Conservation (phyloP, 768 basidiomycete genomes). For the Pulveroboletus sp. region DNA sequence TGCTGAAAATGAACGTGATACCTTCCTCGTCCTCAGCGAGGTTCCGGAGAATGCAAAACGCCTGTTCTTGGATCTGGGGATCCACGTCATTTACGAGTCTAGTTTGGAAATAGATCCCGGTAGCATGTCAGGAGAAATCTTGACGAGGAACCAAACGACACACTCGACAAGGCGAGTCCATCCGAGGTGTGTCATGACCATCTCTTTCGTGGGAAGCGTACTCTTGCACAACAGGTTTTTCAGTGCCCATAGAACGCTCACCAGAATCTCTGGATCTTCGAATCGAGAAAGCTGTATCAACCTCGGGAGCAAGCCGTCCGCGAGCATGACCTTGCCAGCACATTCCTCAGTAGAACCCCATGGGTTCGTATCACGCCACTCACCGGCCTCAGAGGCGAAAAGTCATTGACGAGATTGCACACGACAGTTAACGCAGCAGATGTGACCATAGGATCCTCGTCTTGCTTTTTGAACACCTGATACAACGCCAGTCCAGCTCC, state of each 20-base stretch:
- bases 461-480: constrained; percentile 48
- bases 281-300: constrained; percentile 54
- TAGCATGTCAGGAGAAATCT: background rate
- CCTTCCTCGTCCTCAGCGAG: constrained; percentile 61
- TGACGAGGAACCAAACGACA: constrained; percentile 16
- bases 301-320: constrained; percentile 61
- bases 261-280: constrained; percentile 50
- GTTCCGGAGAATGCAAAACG: constrained; percentile 61
- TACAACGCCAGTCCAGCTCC: constrained; percentile 73
- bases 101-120: background rate
- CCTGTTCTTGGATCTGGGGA: constrained; percentile 62
- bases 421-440: constrained; percentile 68
- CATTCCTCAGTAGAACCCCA: background rate
- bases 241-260: constrained; percentile 81
- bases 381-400: constrained; percentile 74
- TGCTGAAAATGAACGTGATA: constrained; percentile 54
- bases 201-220: constrained; percentile 51
- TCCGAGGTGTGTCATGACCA: constrained; percentile 63
- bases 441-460: constrained; percentile 67
- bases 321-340: constrained; percentile 50
- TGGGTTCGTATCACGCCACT: constrained; percentile 24
- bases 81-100: constrained; percentile 57
- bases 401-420: constrained; percentile 84
- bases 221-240: constrained; percentile 78
- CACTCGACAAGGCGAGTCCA: constrained; percentile 61